phyloP scores from a whole-genome alignment of 352 stramenopile species.

The Albugo laibachii region DNA sequence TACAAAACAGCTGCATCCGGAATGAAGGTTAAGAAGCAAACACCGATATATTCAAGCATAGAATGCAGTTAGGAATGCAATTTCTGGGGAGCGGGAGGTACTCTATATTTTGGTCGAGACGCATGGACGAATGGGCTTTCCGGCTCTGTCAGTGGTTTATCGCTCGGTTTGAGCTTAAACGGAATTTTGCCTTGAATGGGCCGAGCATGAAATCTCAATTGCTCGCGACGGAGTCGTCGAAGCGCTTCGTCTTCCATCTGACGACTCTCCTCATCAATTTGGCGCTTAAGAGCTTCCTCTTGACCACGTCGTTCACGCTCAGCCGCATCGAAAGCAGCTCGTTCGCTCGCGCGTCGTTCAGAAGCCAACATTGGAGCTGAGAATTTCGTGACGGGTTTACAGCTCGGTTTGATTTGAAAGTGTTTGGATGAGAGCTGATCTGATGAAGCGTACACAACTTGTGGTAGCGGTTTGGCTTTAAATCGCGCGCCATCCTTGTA shows the following conservation, averaged over 20 bases:
- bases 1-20: too few species aligned
- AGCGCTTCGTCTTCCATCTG: constrained; percentile 45
- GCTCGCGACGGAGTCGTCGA: constrained; percentile 38
- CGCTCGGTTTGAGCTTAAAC: constrained; percentile 28
- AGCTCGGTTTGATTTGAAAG: constrained; percentile 14
- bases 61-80: too few species aligned
- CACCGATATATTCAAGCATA: too few species aligned
- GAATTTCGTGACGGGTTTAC: constrained; percentile 20
- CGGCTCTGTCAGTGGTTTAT: constrained; percentile 26
- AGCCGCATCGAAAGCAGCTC: constrained; percentile 39
- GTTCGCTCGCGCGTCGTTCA: constrained; percentile 33
- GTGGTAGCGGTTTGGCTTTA: constrained; percentile 44
- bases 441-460: constrained; percentile 11
- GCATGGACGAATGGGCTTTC: constrained; percentile 16
- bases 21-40: too few species aligned
- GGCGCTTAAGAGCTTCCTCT: constrained; percentile 36
- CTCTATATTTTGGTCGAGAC: too few species aligned
- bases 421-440: not conserved
- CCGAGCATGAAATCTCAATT: constrained; percentile 53
- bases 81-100: too few species aligned
- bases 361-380: constrained; percentile 35
- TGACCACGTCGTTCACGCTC: constrained; percentile 41
- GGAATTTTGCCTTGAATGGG: constrained; percentile 23
- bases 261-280: constrained; percentile 24
- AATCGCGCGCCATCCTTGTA: constrained; percentile 21